Conservation (phyloP, 768 basidiomycete genomes). For the Lentinula sp. region DNA sequence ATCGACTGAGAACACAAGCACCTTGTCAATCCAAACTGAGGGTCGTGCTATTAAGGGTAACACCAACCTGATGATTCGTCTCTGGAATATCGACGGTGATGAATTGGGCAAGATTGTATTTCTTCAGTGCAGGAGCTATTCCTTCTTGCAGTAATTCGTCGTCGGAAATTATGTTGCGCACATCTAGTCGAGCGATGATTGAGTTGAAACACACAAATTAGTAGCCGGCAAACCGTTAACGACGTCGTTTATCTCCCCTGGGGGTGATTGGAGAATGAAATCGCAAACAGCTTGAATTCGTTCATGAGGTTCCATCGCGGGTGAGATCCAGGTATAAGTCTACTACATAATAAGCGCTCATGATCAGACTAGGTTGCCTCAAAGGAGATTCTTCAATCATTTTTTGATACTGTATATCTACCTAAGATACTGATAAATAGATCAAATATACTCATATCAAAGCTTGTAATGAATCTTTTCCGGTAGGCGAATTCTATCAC, state of each 20-base stretch:
- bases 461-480: too few relatives aligned
- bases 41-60: background rate
- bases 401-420: too few relatives aligned
- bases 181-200: constrained; percentile 45
- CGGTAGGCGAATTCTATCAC: background rate
- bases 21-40: background rate
- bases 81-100: constrained; percentile 82
- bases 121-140: constrained; percentile 67
- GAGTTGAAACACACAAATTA: background rate
- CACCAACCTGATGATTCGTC: constrained; percentile 64
- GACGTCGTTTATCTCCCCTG: constrained; percentile 96
- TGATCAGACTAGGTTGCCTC: too few relatives aligned
- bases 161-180: constrained; percentile 84
- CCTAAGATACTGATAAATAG: too few relatives aligned
- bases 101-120: constrained; percentile 88
- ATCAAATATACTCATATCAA: too few relatives aligned
- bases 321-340: background rate
- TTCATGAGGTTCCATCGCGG: constrained; percentile 51
- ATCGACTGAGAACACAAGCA: constrained; percentile 53
- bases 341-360: background rate
- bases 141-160: constrained; percentile 78
- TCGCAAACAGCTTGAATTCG: constrained; percentile 67
- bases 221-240: constrained; percentile 60
- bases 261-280: constrained; percentile 86
- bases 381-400: too few relatives aligned